Conservation (phyloP, 2,329 filamentous ascomycete genomes). For the Arthrobotrys sphaeroides region DNA sequence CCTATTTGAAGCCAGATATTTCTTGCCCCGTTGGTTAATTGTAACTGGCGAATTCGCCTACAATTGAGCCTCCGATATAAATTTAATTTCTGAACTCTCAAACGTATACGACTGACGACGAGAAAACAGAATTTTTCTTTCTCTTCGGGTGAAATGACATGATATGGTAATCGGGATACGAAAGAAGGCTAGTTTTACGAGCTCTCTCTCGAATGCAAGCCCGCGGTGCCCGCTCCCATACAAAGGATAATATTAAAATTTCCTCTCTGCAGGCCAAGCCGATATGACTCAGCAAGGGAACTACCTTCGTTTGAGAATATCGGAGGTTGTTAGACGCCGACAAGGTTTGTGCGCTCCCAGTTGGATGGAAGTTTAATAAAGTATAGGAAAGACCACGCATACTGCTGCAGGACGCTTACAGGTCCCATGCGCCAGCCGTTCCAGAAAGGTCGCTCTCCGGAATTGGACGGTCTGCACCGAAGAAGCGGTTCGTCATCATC, state of each 20-base stretch:
- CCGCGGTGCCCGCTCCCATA: slow-evolving; percentile 4
- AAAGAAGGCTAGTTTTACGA: slow-evolving; percentile 34
- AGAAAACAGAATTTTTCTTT: no score
- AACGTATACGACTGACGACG: slow-evolving; percentile 10
- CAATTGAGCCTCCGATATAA: slow-evolving; percentile 6
- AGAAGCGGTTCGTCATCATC: slow-evolving; percentile 1
- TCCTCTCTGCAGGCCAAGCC: slow-evolving; percentile 1
- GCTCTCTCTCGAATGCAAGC: not conserved
- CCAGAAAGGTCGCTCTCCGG: slow-evolving; percentile 23
- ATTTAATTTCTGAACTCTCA: not conserved
- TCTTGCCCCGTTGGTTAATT: not conserved
- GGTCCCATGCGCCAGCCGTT: slow-evolving; percentile 5
- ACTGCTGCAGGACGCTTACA: slow-evolving; percentile 29
- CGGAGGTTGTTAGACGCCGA: slow-evolving; percentile 36
- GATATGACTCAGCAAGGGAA: slow-evolving; percentile 49
- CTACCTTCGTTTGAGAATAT: not conserved
- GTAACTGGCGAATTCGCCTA: not conserved
- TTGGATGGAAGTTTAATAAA: not conserved
- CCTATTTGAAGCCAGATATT: not conserved
- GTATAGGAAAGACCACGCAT: not conserved
- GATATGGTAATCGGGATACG: slow-evolving; percentile 26
- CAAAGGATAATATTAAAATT: not conserved
- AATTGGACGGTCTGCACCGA: slow-evolving; percentile 5
- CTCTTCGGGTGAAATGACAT: no score
- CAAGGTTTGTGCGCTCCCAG: not conserved